Evolutionary conservation across 1,284 basidiomycete species (phyloP).

Genomic region (Cryptococcus floricola): DNA sequence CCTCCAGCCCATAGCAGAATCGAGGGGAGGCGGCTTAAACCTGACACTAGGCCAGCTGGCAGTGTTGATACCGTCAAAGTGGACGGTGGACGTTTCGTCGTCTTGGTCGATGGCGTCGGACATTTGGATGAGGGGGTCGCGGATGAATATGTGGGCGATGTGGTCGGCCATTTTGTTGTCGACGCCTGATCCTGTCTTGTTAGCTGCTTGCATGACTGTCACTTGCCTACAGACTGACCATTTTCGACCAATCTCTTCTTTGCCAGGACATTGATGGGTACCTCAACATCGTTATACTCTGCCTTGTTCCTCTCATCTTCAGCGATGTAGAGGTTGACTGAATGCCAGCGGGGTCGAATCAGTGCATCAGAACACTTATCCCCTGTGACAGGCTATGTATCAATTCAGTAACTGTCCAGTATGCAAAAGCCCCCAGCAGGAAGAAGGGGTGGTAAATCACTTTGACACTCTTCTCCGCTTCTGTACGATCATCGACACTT

Average conservation of each 20-base stretch:
- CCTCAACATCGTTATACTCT: slow-evolving; percentile 85
- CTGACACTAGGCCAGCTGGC: slow-evolving; percentile 99
- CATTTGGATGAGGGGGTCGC: slow-evolving; percentile 94
- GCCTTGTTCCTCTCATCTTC: slow-evolving; percentile 79
- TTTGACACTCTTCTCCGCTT: slow-evolving; percentile 86
- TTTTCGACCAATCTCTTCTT: slow-evolving; percentile 66
- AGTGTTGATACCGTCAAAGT: slow-evolving; percentile 99
- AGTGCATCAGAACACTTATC: slow-evolving; percentile 62
- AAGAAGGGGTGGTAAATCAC: slow-evolving; percentile 45
- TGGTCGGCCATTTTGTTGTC: slow-evolving; percentile 88
- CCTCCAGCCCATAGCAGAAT: slow-evolving; percentile 91
- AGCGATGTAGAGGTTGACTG: slow-evolving; percentile 90
- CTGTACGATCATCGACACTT: slow-evolving; percentile 95
- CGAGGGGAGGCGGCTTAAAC: slow-evolving; percentile 95
- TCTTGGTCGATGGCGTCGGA: slow-evolving; percentile 92
- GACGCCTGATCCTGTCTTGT: slow-evolving; percentile 59
- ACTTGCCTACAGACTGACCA: slow-evolving; percentile 54
- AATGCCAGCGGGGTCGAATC: slow-evolving; percentile 95
- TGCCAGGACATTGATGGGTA: slow-evolving; percentile 74
- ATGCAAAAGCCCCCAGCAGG: neutral
- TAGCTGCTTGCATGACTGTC: neutral
- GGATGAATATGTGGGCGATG: slow-evolving; percentile 92
- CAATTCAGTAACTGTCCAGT: neutral
- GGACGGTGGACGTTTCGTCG: slow-evolving; percentile 79
- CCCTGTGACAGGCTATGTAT: slow-evolving; percentile 65